Evolutionary conservation across 208 protist genomes (phyloP), one percentile per base, ranked within the genome.

Genomic region (Phytomonas sp.): DNA sequence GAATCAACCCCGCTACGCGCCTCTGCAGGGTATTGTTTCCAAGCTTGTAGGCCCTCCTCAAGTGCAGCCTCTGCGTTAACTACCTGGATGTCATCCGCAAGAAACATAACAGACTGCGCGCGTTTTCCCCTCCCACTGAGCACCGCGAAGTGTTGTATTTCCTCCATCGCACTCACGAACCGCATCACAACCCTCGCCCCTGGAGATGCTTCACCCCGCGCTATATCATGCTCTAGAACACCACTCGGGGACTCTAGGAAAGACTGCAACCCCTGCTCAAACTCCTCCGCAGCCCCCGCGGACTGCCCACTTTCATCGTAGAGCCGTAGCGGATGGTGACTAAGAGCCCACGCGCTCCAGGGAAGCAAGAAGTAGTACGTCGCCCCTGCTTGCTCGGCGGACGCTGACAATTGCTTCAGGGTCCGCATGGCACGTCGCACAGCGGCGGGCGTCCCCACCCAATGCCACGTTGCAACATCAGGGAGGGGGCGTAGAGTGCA

Each of bases 251-350:
- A 65, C 29, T 29, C 67, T 33, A n/a, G 56, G 26, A 71, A 56
- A 70, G 30, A 72, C 20, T 78, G 79, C 53, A 94, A 43, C 34
- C 60, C 60, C 28, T 68, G 66, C 60, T 81, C 84, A 75, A 86
- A 94, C 33, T 67, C 56, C 0, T 66, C 65, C 4, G 81, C 82
- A 0, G 78, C 80, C 36, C 71, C 32, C 23, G 66, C 70, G 31
- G 85, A 86, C 60, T 88, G 78, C 6, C 81, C 80, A 63, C 88
- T 85, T 71, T 96, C 91, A 72, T 96, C 91, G 65, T 96, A 96
- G n/a, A 96, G 63, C 23, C 88, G 81, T 26, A 90, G 66, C 6
- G 80, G 84, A 66, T 92, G 84, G 32, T 81, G 80, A 34, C 79
- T 81, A 20, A 71, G 53, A 9, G 84, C 87, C 30, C 89, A 65